Evolutionary conservation across 768 basidiomycete genomes (phyloP), one percentile per base, ranked within the genome.

Genomic region (Russula lepida): DNA sequence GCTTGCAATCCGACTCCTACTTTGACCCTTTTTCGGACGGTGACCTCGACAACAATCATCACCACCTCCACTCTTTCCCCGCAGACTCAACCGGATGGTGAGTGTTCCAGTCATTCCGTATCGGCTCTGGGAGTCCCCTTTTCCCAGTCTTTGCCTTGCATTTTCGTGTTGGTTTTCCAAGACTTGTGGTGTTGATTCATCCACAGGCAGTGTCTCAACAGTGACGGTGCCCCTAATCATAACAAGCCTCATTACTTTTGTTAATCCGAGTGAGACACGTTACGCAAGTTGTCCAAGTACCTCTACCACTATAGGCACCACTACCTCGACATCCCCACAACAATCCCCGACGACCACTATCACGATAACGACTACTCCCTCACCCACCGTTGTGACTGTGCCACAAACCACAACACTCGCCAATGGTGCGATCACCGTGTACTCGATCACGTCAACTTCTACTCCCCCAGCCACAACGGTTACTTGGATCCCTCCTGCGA

Each of bases 51-150:
- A 2, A 56, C 32, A 7, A 15, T 62, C 25, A n/a, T 59, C 43
- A 62, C 60, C 27, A 58, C 60, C 2, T 56, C 48, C 48, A 56
- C 66, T n/a, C 25, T 32, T 17, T n/a, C 48, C 21, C 43, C 59
- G n/a, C 47, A 57, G 58, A 66, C 66, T 8, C 28, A 56, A 27
- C 27, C 59, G 27, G 60, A 44, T 44, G 65, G 65, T 66, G 48
- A 33, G 65, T 56, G 30, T n/a, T 27, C 9, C 27, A 15, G 25
- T 13, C 13, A 41, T 33, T 49, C n/a, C 21, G 25, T 41, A 33
- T 8, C 44, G 25, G 23, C 32, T 23, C 17, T 44, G 41, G 46
- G 2, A 6, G 9, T 32, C 28, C 5, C 47, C 8, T 48, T 23
- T 32, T 32, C 13, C 25, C 33, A 6, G n/a, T 35, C 23, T 32